These are phyloP conservation scores for Cystofilobasidium ferigula DNA, from an alignment of 768 basidiomycete genomes.

Conservation along the genomic window DNA sequence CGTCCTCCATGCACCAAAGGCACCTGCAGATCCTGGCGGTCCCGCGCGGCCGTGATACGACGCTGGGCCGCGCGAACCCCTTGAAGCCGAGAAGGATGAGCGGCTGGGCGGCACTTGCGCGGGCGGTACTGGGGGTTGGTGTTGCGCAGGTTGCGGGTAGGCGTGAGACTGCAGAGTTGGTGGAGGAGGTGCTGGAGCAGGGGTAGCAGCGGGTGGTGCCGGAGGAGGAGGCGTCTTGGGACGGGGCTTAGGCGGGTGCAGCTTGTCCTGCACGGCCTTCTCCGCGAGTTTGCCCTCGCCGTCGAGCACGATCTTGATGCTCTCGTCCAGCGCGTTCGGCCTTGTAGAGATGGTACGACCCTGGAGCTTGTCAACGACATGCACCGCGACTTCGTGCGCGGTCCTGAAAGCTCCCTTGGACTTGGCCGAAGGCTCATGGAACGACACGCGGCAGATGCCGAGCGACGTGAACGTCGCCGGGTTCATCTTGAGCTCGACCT, in stretches of 20 bases:
- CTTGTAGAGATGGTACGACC: conserved; percentile 49
- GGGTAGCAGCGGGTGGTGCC: not conserved
- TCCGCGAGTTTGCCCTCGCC: conserved; percentile 55
- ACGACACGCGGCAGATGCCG: conserved; percentile 70
- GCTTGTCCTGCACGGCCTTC: conserved; percentile 53
- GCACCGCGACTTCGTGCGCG: conserved; percentile 55
- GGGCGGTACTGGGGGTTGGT: not conserved
- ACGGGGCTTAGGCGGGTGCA: conserved; percentile 28
- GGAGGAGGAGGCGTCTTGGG: not conserved
- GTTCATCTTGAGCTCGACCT: conserved; percentile 70
- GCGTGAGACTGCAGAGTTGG: not conserved
- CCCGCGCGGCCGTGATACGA: too few species aligned
- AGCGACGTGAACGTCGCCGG: conserved; percentile 66
- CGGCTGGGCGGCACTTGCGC: not conserved
- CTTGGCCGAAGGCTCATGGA: conserved; percentile 30
- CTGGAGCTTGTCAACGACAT: conserved; percentile 56
- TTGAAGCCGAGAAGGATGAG: too few species aligned
- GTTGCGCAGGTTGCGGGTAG: not conserved
- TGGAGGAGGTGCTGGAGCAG: not conserved
- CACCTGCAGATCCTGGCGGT: too few species aligned
- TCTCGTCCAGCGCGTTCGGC: conserved; percentile 40
- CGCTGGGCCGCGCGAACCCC: too few species aligned
- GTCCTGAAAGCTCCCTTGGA: conserved; percentile 25
- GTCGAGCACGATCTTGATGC: conserved; percentile 66
- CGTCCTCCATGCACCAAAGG: too few species aligned